Conservation (phyloP, 176 grass and related monocot species). For the Poa pratensis region DNA sequence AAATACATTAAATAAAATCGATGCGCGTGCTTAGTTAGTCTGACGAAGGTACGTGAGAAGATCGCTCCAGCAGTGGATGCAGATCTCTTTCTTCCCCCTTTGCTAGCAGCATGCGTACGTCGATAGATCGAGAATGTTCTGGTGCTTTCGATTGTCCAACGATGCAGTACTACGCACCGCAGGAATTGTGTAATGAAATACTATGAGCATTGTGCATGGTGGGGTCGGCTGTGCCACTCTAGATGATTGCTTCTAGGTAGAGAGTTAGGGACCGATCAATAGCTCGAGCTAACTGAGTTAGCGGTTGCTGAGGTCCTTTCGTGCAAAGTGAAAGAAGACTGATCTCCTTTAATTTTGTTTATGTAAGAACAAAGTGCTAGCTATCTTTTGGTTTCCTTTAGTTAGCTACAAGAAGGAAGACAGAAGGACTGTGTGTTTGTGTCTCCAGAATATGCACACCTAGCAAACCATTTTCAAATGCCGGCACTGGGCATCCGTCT, state of each 20-base stretch:
- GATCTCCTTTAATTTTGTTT: conserved; percentile 21
- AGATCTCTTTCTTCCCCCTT: conserved; percentile 35
- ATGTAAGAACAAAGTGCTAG: neutral
- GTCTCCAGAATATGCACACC: neutral
- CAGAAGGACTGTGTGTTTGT: neutral
- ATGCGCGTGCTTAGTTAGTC: neutral
- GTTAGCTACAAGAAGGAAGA: neutral
- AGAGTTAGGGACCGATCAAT: neutral
- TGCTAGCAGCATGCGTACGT: neutral
- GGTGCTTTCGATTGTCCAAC: conserved; percentile 34
- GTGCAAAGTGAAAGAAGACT: conserved; percentile 39
- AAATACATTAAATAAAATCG: too few species aligned
- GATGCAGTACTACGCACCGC: conserved; percentile 7
- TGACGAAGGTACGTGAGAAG: neutral
- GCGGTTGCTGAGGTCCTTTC: neutral
- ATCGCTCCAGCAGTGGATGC: conserved; percentile 27
- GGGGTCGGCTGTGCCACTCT: neutral
- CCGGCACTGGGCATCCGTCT: too few species aligned
- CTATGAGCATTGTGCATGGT: conserved; percentile 23
- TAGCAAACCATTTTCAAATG: neutral
- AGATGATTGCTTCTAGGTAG: conserved; percentile 13
- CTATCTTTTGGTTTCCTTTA: neutral
- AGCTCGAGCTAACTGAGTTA: neutral
- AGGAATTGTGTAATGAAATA: conserved; percentile 32
- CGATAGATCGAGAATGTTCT: conserved; percentile 54